phyloP scores from a whole-genome alignment of 768 basidiomycete species.

The Lentinula aciculospora region DNA sequence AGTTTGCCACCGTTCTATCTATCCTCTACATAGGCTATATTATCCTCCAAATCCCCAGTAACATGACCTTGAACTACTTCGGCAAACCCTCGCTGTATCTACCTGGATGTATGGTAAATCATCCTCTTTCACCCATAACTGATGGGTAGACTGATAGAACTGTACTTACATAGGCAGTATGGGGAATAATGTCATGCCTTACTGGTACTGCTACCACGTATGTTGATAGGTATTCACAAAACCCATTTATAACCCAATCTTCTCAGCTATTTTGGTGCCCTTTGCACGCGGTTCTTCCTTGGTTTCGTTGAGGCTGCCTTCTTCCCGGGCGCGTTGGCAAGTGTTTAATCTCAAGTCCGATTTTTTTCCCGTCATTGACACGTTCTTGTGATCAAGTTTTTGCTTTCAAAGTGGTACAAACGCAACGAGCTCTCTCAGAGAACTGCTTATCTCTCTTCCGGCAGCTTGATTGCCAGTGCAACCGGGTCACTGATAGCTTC shows the following conservation, averaged over 20 bases:
- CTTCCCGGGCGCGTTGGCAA: constrained; percentile 58
- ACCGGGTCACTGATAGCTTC: constrained; percentile 78
- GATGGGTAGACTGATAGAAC: constrained; percentile 14
- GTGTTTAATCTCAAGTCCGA: not conserved
- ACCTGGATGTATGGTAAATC: constrained; percentile 57
- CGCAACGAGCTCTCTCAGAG: constrained; percentile 64
- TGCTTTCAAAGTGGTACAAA: constrained; percentile 71
- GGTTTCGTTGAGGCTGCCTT: constrained; percentile 73
- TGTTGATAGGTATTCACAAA: not conserved
- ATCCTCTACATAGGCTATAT: constrained; percentile 73
- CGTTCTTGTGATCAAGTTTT: constrained; percentile 27
- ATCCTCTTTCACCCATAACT: constrained; percentile 52
- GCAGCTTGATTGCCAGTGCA: constrained; percentile 74
- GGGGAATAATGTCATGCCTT: constrained; percentile 9
- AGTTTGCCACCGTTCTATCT: constrained; percentile 65
- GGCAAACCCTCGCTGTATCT: constrained; percentile 67
- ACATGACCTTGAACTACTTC: constrained; percentile 69
- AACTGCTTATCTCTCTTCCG: constrained; percentile 64
- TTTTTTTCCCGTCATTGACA: not conserved
- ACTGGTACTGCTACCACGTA: constrained; percentile 1
- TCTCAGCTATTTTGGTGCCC: constrained; percentile 27
- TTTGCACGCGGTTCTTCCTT: constrained; percentile 68
- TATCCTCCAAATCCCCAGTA: constrained; percentile 78
- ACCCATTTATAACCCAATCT: constrained; percentile 22
- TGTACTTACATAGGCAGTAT: not conserved